phyloP scores from a whole-genome alignment of 768 basidiomycete genomes.

The Candolleomyces eurysporus region DNA sequence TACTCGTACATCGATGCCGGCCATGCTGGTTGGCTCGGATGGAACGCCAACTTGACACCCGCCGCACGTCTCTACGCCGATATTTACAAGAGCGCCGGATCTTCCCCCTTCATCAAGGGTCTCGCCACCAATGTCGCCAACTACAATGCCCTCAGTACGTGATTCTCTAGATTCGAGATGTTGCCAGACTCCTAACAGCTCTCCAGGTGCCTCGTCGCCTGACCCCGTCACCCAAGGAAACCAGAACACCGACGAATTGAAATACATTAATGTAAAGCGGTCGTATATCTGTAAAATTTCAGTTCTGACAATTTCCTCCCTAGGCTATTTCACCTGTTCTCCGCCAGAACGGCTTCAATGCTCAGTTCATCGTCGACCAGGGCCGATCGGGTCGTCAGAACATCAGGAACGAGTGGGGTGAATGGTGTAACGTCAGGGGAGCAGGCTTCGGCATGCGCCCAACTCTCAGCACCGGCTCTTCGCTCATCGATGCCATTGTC shows the following conservation, averaged over 20 bases:
- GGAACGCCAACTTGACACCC: conserved; percentile 61
- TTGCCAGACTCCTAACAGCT: conserved; percentile 29
- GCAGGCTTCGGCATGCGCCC: conserved; percentile 63
- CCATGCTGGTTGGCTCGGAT: conserved; percentile 66
- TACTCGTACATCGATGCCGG: conserved; percentile 64
- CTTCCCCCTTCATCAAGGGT: conserved; percentile 57
- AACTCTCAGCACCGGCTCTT: conserved; percentile 52
- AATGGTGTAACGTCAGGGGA: conserved; percentile 68
- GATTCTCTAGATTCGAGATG: neutral
- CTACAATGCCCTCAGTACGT: conserved; percentile 40
- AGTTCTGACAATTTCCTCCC: neutral
- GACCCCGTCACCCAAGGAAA: conserved; percentile 63
- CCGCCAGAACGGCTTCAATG: conserved; percentile 44
- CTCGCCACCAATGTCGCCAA: conserved; percentile 59
- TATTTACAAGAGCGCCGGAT: conserved; percentile 50
- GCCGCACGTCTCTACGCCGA: conserved; percentile 54
- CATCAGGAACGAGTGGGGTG: conserved; percentile 59
- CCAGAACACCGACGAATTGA: conserved; percentile 59
- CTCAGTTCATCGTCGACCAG: conserved; percentile 67
- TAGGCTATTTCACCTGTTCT: conserved; percentile 51
- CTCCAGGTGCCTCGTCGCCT: conserved; percentile 42
- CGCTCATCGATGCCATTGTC: conserved; percentile 57
- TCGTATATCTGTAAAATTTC: neutral
- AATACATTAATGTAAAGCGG: conserved; percentile 49
- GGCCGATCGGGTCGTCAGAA: conserved; percentile 63